Evolutionary conservation across 2,329 filamentous ascomycete genomes (phyloP), one percentile per base, ranked within the genome.

Genomic region (Fusarium zealandicum): DNA sequence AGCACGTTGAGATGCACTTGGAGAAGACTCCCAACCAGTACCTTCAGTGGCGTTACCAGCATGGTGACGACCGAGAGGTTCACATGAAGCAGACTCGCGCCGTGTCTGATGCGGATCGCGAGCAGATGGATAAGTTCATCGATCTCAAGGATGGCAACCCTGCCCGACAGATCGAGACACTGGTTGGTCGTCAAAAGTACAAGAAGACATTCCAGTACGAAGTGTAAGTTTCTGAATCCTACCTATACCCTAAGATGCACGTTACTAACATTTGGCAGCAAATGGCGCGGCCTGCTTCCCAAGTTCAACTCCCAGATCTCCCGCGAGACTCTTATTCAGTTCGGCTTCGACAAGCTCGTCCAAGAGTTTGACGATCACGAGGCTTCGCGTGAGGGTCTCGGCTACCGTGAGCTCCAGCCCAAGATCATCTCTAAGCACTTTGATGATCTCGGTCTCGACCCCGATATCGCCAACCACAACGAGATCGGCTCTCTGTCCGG

Each of bases 181-280:
- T 99, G 22, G 96, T 99, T 66, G 95, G 95, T 81, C 90, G 95
- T 67, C 93, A 97, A 73, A 99, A 99, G 81, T 97, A 86, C 80
- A 98, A 99, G 88, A 99, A 99, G 86, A 90, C 89, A 33, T 97
- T 96, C 85, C 93, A 97, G 81, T 98, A 98, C 72, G 93, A 98
- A 80, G 86, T 97, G 84, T 88, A 82, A 80, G 84, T 77, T 43
- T 5, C 11, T n/a, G 28, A 11, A 33, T 17, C 22, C 16, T 11
- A n/a, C 41, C 14, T 7, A 22, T 8, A 18, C 2, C 6, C 7
- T 16, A n/a, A 12, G 22, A 9, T 30, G 9, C n/a, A n/a, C 7
- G 20, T 41, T 30, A 59, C 70, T 76, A 67, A 76, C 59, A 45
- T 14, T 10, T 18, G 33, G n/a, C 57, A 88, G 85, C 37, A 97